Base-by-base conservation (phyloP, 257 asterid genomes). In the Fraxinus anomala region DNA sequence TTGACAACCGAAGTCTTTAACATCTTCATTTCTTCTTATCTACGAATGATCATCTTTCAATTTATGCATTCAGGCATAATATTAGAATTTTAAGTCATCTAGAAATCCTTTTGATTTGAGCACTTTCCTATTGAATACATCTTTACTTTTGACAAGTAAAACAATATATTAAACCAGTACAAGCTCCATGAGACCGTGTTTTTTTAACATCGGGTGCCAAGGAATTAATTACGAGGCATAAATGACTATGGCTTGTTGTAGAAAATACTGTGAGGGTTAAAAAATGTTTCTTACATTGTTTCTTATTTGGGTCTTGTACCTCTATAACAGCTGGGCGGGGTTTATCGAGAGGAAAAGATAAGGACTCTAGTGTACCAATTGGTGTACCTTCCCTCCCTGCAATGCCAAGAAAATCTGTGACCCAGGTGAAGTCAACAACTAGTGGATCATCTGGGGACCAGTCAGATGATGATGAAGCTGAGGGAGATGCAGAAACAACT, bases 371-470 rank as follows among this genome's bases (percentile, higher is more conserved):
- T 59, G 89, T 81, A 34, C 88, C 89, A 54, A 78, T 77, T 74
- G 91, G 92, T 82, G 77, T 82, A 72, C 90, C 91, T 81, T 82
- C 91, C n/a, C 82, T 89, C 67, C 96, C 94, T 31, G 82, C 87
- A 40, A 65, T 82, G 34, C 79, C 83, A 34, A 88, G 87, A 89
- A 96, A 89, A 82, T 56, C 84, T 70, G 90, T 63, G 59, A 84
- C 82, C 68, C 97, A 84, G 82, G 91, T 91, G 82, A 89, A 89
- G 86, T 90, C 97, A 77, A 87, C 97, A 49, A 93, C 97, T 54
- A 96, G 99, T 80, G 97, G 97, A 42, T 93, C 99, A 76, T 91
- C 97, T 13, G 93, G 92, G 68, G 99, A 93, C 19, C 96, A 84
- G 80, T 92, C 98, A 0, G 94, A 96, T 86, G 98, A 93, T 71